Evolutionary conservation across 1,284 basidiomycete genomes (phyloP).

Genomic region (Cerioporus squamosus): DNA sequence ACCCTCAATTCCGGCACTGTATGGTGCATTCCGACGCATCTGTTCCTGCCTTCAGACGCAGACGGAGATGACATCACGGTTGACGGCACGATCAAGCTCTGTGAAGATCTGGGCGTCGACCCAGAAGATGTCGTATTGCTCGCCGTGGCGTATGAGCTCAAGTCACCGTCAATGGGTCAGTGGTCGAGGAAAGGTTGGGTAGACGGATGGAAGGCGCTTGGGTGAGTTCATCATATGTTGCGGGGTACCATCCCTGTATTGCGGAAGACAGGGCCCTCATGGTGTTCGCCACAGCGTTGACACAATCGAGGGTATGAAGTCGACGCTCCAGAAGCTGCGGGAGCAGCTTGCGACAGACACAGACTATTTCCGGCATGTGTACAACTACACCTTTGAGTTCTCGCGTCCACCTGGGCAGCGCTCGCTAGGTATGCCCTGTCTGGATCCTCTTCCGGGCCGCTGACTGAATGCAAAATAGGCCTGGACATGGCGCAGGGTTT

Average conservation of each 20-base stretch:
- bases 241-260: slow-evolving; percentile 51
- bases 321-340: slow-evolving; percentile 60
- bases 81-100: slow-evolving; percentile 77
- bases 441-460: background rate
- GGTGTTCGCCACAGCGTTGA: slow-evolving; percentile 45
- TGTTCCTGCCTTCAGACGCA: slow-evolving; percentile 52
- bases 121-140: slow-evolving; percentile 81
- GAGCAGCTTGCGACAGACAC: slow-evolving; percentile 70
- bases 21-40: too few relatives aligned
- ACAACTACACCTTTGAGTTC: slow-evolving; percentile 89
- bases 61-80: slow-evolving; percentile 65
- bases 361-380: slow-evolving; percentile 85
- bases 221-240: slow-evolving; percentile 55
- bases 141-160: slow-evolving; percentile 77
- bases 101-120: slow-evolving; percentile 68
- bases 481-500: slow-evolving; percentile 80
- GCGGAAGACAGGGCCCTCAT: slow-evolving; percentile 22
- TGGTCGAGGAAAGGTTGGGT: slow-evolving; percentile 82
- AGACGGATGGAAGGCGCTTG: slow-evolving; percentile 78
- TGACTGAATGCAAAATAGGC: slow-evolving; percentile 40
- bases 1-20: background rate
- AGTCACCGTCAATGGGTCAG: slow-evolving; percentile 73
- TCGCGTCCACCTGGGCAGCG: slow-evolving; percentile 78
- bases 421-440: slow-evolving; percentile 57
- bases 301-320: slow-evolving; percentile 70